Evolutionary conservation across 2,329 filamentous ascomycete genomes (phyloP).

Genomic region (Bertia moriformis): DNA sequence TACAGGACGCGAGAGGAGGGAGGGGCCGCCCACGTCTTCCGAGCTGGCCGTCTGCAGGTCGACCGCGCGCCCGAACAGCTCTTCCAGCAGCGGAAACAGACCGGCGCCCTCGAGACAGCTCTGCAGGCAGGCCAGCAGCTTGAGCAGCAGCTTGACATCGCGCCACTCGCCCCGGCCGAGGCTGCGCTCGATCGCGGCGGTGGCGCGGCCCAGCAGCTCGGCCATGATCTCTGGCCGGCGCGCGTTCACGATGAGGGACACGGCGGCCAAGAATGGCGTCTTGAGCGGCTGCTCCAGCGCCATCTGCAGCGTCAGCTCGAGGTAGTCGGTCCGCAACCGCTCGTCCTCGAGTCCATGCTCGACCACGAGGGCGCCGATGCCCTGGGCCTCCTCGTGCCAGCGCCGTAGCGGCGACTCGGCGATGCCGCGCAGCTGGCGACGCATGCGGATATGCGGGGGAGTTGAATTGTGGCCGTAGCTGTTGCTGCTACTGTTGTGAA

Average conservation of each 20-base stretch:
- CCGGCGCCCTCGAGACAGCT: conserved; percentile 69
- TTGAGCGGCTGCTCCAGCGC: conserved; percentile 87
- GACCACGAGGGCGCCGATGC: conserved; percentile 61
- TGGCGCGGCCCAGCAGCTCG: conserved; percentile 52
- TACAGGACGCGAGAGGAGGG: no score
- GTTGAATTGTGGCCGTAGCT: conserved; percentile 57
- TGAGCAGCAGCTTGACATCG: conserved; percentile 76
- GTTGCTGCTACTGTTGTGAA: conserved; percentile 61
- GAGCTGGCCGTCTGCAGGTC: conserved; percentile 85
- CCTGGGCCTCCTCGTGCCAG: conserved; percentile 64
- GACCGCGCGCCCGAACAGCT: conserved; percentile 81
- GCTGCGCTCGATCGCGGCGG: conserved; percentile 46
- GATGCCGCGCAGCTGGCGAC: conserved; percentile 65
- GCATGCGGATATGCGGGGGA: conserved; percentile 55
- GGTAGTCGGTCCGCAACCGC: conserved; percentile 59
- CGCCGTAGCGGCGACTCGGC: conserved; percentile 69
- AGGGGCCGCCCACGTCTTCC: conserved; percentile 58
- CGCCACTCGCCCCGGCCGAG: conserved; percentile 70
- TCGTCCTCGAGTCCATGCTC: conserved; percentile 77
- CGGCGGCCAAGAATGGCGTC: conserved; percentile 83
- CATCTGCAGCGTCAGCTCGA: conserved; percentile 62
- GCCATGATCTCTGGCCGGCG: conserved; percentile 61
- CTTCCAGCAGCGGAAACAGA: conserved; percentile 69
- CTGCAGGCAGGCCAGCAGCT: conserved; percentile 79
- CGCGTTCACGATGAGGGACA: conserved; percentile 66